These are phyloP conservation scores for Peronosclerospora sorghi DNA, from an alignment of 352 stramenopile species.

Conservation along the genomic window DNA sequence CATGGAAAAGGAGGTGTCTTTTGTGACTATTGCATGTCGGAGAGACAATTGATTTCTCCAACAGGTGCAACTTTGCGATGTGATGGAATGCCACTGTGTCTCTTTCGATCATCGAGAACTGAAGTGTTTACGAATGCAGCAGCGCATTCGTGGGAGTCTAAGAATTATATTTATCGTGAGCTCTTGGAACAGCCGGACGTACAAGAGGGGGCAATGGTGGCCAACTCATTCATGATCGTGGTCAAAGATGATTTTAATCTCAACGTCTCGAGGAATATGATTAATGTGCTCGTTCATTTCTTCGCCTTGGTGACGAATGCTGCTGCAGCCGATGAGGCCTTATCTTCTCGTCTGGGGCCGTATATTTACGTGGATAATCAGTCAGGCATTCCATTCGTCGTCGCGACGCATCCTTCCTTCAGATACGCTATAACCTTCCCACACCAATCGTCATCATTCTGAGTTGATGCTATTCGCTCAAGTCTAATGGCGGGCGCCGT, in stretches of 20 bases:
- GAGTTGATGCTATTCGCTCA: too few relatives aligned
- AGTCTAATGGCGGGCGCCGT: too few relatives aligned
- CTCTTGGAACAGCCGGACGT: constrained; percentile 49
- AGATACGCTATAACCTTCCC: too few relatives aligned
- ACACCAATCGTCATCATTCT: too few relatives aligned
- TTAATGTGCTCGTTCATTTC: constrained; percentile 78
- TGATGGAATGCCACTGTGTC: constrained; percentile 58
- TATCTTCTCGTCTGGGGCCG: constrained; percentile 45
- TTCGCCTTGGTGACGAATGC: constrained; percentile 63
- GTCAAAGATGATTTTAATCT: constrained; percentile 76
- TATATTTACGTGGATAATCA: constrained; percentile 85
- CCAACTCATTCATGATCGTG: constrained; percentile 62
- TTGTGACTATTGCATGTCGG: constrained; percentile 72
- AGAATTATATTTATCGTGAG: constrained; percentile 80
- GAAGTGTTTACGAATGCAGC: constrained; percentile 56
- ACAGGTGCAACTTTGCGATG: constrained; percentile 44
- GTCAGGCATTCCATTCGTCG: constrained; percentile 71
- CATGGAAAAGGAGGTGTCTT: constrained; percentile 56
- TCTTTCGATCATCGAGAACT: constrained; percentile 56
- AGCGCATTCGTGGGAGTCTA: constrained; percentile 56
- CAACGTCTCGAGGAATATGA: constrained; percentile 70
- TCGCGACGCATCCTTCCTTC: constrained; percentile 52
- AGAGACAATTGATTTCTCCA: constrained; percentile 48
- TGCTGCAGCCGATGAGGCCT: constrained; percentile 24
- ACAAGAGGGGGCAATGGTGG: constrained; percentile 33